A percentile compares a stretch with the other conserved stretches of the same genome.
These are phyloP conservation scores for Nakaseomyces sp. DNA, from an alignment of 1,139 yeast species.

Conservation along the genomic window DNA sequence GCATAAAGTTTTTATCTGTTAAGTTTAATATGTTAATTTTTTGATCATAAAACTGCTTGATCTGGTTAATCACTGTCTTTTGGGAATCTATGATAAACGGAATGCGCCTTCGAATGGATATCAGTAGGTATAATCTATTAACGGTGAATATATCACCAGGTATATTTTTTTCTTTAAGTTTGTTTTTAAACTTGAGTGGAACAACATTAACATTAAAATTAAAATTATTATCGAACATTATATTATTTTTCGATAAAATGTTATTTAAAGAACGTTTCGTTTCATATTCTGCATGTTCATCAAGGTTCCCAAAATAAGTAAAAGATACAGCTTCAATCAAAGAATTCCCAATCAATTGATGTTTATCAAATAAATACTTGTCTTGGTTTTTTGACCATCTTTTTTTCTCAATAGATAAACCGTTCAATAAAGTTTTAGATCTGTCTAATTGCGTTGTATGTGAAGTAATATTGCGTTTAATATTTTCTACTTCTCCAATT, in stretches of 20 bases:
- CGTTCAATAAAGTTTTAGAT: slow-evolving; percentile 54
- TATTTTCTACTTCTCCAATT: slow-evolving; percentile 69
- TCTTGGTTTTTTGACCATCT: slow-evolving; percentile 63
- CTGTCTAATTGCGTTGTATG: slow-evolving; percentile 58
- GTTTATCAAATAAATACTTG: slow-evolving; percentile 42
- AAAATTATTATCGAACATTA: slow-evolving; percentile 38
- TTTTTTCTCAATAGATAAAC: slow-evolving; percentile 56
- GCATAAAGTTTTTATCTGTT: slow-evolving; percentile 57
- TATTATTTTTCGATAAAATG: slow-evolving; percentile 34
- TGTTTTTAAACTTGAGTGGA: slow-evolving; percentile 35
- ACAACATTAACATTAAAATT: slow-evolving; percentile 35
- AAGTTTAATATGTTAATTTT: slow-evolving; percentile 58
- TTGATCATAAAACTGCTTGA: slow-evolving; percentile 25
- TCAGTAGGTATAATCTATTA: slow-evolving; percentile 30
- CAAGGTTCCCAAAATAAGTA: slow-evolving; percentile 54
- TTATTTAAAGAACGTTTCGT: slow-evolving; percentile 35
- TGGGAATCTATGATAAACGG: not conserved
- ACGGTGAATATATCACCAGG: slow-evolving; percentile 51
- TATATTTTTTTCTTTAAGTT: slow-evolving; percentile 49
- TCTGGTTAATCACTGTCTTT: not conserved
- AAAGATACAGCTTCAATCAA: slow-evolving; percentile 54
- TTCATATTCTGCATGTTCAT: slow-evolving; percentile 34
- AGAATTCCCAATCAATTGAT: slow-evolving; percentile 54
- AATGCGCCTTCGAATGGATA: not conserved
- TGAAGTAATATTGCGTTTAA: slow-evolving; percentile 57